Percentiles rank a stretch among this genome's conserved stretches.
Evolutionary conservation across 2,329 filamentous ascomycete species (phyloP).

Genomic region (Lojkania enalia): DNA sequence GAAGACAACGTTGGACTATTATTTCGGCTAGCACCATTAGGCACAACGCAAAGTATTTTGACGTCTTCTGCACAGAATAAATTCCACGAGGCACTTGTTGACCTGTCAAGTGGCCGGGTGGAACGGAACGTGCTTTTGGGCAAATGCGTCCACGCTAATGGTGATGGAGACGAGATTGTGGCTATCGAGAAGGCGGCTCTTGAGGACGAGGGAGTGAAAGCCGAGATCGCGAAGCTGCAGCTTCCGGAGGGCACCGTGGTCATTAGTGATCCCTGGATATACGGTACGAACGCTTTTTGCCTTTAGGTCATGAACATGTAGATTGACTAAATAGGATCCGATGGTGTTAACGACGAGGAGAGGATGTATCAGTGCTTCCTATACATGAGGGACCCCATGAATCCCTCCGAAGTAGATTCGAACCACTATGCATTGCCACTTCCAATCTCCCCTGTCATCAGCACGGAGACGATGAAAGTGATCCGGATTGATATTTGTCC

Average conservation of each 20-base stretch:
- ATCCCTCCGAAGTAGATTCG: conserved; percentile 62
- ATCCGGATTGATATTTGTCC: conserved; percentile 71
- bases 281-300: conserved; percentile 48
- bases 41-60: too few species aligned
- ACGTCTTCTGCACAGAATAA: conserved; percentile 60
- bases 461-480: conserved; percentile 64
- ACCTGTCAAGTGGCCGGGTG: conserved; percentile 55
- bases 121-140: conserved; percentile 63
- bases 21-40: too few species aligned
- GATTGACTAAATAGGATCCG: conserved; percentile 37
- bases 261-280: conserved; percentile 71
- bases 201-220: conserved; percentile 59
- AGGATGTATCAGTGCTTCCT: conserved; percentile 66
- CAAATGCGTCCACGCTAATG: conserved; percentile 59
- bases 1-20: too few species aligned
- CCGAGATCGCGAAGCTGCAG: conserved; percentile 62
- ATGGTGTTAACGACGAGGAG: conserved; percentile 54
- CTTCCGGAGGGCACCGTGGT: conserved; percentile 61
- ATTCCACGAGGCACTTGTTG: conserved; percentile 63
- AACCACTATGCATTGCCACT: conserved; percentile 72
- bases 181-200: conserved; percentile 62
- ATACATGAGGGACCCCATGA: conserved; percentile 66
- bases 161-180: conserved; percentile 63
- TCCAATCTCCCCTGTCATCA: conserved; percentile 69
- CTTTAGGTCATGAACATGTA: background rate